phyloP scores from a whole-genome alignment of 352 stramenopile species.

The Nothophytophthora sp. region DNA sequence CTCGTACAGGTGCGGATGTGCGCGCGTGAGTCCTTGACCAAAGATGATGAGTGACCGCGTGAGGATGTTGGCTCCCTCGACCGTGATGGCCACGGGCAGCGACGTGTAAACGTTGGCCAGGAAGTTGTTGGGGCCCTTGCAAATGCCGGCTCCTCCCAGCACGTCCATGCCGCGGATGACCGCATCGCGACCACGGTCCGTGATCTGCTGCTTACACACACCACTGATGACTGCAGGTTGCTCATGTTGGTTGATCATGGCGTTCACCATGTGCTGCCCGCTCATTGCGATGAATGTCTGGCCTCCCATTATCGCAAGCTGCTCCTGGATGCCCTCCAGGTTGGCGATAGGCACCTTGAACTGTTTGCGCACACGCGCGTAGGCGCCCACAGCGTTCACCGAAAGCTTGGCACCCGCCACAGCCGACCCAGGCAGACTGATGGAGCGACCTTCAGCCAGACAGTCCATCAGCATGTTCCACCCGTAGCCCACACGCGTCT shows the following conservation, averaged over 20 bases:
- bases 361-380: constrained; percentile 97
- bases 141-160: constrained; percentile 96
- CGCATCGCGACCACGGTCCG: constrained; percentile 93
- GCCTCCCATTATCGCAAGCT: constrained; percentile 92
- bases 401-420: constrained; percentile 92
- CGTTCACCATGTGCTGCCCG: constrained; percentile 97
- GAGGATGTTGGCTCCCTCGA: constrained; percentile 98
- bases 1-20: constrained; percentile 97
- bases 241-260: constrained; percentile 99
- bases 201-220: constrained; percentile 99
- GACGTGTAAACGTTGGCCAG: constrained; percentile 96
- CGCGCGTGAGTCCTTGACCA: constrained; percentile 97
- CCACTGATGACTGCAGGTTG: constrained; percentile 97
- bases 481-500: constrained; percentile 95
- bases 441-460: constrained; percentile 96
- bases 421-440: constrained; percentile 95
- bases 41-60: constrained; percentile 98
- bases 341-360: constrained; percentile 98
- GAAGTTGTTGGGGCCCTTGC: constrained; percentile 97
- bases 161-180: constrained; percentile 98
- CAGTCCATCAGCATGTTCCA: constrained; percentile 99
- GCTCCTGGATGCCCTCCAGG: constrained; percentile 98
- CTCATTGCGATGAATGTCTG: constrained; percentile 96
- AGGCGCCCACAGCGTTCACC: constrained; percentile 94
- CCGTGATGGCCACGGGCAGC: constrained; percentile 97